Percentiles rank a stretch among this genome's conserved stretches.
These are phyloP conservation scores for Dorcoceras hygrometricum DNA, from an alignment of 257 asterid species.

Conservation along the genomic window DNA sequence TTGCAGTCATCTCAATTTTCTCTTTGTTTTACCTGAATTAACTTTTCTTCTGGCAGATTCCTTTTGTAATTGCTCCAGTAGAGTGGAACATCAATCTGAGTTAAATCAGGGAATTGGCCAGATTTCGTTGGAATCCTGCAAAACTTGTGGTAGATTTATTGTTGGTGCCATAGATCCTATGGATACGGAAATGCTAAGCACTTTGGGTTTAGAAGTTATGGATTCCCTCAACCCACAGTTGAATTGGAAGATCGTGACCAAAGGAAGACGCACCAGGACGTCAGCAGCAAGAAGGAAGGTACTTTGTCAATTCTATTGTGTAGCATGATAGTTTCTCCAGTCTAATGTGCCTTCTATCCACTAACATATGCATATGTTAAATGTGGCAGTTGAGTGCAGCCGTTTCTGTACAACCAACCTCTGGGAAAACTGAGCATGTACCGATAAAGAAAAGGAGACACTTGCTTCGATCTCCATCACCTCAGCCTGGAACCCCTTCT, in stretches of 20 bases:
- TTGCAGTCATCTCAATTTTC: not conserved
- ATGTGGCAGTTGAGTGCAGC: constrained; percentile 48
- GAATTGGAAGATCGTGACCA: constrained; percentile 67
- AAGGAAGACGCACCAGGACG: constrained; percentile 70
- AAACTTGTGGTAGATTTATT: constrained; percentile 32
- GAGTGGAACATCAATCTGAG: constrained; percentile 21
- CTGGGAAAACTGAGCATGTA: constrained; percentile 43
- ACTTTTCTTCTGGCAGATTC: constrained; percentile 36
- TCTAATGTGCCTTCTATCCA: not conserved
- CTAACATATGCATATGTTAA: constrained; percentile 11
- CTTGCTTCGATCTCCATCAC: constrained; percentile 41
- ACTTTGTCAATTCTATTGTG: constrained; percentile 7
- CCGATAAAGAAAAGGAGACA: constrained; percentile 72
- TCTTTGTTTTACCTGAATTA: constrained; percentile 8
- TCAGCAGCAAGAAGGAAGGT: constrained; percentile 65
- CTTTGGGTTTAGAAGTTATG: constrained; percentile 50
- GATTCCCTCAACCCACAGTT: constrained; percentile 44
- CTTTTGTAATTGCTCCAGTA: constrained; percentile 35
- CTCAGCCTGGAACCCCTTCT: constrained; percentile 33
- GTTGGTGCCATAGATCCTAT: constrained; percentile 49
- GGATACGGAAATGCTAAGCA: constrained; percentile 43
- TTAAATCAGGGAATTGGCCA: constrained; percentile 24
- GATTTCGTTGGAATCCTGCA: constrained; percentile 24
- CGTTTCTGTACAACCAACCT: constrained; percentile 33
- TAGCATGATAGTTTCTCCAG: not conserved